Conservation (phyloP, 345 rosid genomes). For the Corchorus olitorius region DNA sequence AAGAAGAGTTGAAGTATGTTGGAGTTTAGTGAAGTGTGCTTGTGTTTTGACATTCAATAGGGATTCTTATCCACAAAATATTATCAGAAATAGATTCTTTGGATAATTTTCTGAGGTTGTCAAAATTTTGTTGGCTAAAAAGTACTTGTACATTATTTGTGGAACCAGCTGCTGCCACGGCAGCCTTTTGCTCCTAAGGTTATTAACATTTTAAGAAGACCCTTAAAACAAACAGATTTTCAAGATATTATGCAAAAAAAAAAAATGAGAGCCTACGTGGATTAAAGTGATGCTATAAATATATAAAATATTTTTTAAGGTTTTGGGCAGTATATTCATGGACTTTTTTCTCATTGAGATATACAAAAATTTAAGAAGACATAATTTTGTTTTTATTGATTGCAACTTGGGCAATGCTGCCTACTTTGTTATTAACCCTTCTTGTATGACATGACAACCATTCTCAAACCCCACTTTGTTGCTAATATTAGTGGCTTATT, state of each 20-base stretch:
- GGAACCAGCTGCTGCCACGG: conserved; percentile 34
- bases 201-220: background rate
- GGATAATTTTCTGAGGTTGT: conserved; percentile 31
- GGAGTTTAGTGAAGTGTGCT: conserved; percentile 28
- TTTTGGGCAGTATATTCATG: too few relatives aligned
- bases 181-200: background rate
- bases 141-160: background rate
- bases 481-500: too few relatives aligned
- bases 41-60: conserved; percentile 32
- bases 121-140: conserved; percentile 1
- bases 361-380: too few relatives aligned
- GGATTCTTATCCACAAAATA: conserved; percentile 62
- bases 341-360: too few relatives aligned
- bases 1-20: conserved; percentile 17
- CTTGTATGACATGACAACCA: too few relatives aligned
- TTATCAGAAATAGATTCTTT: conserved; percentile 35
- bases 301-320: too few relatives aligned
- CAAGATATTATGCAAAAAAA: background rate
- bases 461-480: too few relatives aligned
- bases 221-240: too few relatives aligned
- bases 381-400: too few relatives aligned
- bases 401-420: too few relatives aligned
- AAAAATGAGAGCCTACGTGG: background rate
- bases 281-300: background rate
- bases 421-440: too few relatives aligned